Conservation (phyloP, 2,329 filamentous ascomycete genomes). For the Talaromyces sp. region DNA sequence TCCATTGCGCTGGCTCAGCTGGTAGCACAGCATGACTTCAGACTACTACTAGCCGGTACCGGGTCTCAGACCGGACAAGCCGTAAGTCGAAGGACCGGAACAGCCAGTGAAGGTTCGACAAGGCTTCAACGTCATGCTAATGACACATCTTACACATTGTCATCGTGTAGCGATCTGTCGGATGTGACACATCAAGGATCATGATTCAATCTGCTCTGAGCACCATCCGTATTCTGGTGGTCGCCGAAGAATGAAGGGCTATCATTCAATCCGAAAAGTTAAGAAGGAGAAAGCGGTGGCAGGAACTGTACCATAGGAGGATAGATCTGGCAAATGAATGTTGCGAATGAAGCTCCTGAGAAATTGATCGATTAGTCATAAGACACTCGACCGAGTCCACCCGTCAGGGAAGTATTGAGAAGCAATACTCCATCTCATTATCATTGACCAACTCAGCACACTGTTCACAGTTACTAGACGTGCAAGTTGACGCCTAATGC, state of each 20-base stretch:
- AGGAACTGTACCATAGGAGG: neutral
- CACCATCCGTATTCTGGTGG: neutral
- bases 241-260: neutral
- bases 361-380: neutral
- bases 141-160: neutral
- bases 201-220: neutral
- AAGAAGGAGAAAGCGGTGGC: neutral
- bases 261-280: neutral
- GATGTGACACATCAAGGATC: constrained; percentile 1
- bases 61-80: neutral
- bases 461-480: neutral
- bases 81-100: neutral
- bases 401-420: neutral
- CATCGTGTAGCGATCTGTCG: neutral
- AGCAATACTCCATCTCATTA: neutral
- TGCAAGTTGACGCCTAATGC: neutral
- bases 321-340: neutral
- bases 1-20: neutral
- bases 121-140: neutral
- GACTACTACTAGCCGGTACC: neutral
- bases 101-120: neutral
- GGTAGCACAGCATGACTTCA: neutral
- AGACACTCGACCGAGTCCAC: neutral
- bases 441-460: neutral
- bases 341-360: neutral